Evolutionary conservation across 768 basidiomycete species (phyloP), one percentile per base, ranked within the genome.

Genomic region (Mycena chlorophos): DNA sequence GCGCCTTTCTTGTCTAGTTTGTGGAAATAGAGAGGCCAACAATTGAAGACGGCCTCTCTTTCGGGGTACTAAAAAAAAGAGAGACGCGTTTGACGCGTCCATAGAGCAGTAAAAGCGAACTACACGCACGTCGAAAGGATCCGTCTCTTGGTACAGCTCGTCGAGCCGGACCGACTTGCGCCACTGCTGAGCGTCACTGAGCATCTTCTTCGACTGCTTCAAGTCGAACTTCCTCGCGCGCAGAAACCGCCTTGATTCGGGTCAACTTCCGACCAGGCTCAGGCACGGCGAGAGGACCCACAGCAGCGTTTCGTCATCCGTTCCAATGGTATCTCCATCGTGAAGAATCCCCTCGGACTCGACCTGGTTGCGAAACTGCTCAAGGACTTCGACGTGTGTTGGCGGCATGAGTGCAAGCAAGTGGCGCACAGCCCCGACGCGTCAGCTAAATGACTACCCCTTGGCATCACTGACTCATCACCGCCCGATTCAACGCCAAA

Each of bases 11-110:
- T 89, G 71, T 90, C 88, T 46, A 83, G 86, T 84, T 89, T 89
- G 68, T 91, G 88, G 62, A 87, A 89, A 74, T 81, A 89, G 75
- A 89, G 80, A 3, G 87, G 87, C 88, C 88, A 91, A 58, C 80
- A 84, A 50, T 87, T 81, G 60, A 89, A 88, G 5, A 90, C 82
- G 1, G 79, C 77, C 49, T 82, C 77, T 40, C 88, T 82, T 59
- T 83, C 86, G 1, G 86, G 86, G 63, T 84, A 91, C 88, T 91
- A 49, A 40, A 29, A 12, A n/a, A n/a, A 10, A 37, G 34, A 37
- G 22, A 26, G 12, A 4, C 37, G 39, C 13, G 19, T 13, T 54
- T 25, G 54, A 49, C 47, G 26, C 5, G 20, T 47, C 23, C 27
- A 40, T 38, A 27, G 34, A 20, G 37, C 5, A 34, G 23, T 27